Conservation (phyloP, 306 rosid genomes). For the Cicer arietinum region DNA sequence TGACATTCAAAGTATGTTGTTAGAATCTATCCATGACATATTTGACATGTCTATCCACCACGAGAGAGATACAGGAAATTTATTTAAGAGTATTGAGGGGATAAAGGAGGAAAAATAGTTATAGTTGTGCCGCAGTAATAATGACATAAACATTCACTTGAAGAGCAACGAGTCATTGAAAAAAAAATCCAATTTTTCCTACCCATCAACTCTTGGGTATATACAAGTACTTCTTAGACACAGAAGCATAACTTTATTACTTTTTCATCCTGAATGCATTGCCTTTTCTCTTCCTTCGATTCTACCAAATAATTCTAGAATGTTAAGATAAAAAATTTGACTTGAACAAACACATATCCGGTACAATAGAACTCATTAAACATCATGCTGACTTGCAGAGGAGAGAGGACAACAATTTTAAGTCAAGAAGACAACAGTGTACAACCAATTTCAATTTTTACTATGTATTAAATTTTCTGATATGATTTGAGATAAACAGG, state of each 20-base stretch:
- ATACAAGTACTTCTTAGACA: neutral
- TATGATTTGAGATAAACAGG: neutral
- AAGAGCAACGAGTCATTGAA: neutral
- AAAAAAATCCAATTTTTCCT: neutral
- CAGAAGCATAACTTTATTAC: neutral
- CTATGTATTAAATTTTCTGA: neutral
- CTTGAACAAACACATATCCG: neutral
- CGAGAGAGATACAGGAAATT: neutral
- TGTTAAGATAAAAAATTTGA: neutral
- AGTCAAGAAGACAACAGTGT: neutral
- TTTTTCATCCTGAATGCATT: neutral
- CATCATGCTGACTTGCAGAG: neutral
- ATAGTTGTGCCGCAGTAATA: neutral
- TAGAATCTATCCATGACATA: neutral
- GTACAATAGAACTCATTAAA: conserved; percentile 11
- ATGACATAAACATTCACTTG: neutral
- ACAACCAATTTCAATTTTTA: neutral
- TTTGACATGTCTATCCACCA: neutral
- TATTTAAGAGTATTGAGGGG: neutral
- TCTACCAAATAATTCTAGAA: neutral
- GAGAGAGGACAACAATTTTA: conserved; percentile 1
- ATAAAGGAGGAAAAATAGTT: neutral
- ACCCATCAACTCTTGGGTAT: neutral
- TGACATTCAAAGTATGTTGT: neutral
- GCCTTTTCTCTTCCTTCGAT: neutral